Conservation (phyloP, 768 basidiomycete species). For the Aureoboletus auriporus region DNA sequence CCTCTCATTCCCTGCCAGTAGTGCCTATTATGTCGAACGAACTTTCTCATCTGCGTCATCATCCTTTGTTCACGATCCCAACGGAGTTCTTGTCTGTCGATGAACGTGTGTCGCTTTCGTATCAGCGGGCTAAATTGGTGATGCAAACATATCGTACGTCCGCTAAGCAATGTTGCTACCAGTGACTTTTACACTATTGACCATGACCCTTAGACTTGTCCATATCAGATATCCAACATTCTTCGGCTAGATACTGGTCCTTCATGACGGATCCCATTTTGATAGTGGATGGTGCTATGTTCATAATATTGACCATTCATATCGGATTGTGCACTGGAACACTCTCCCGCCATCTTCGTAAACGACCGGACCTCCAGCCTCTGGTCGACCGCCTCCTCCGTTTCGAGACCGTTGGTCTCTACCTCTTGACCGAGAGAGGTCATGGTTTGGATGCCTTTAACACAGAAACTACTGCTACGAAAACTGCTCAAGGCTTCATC, state of each 20-base stretch:
- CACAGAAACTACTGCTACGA: slow-evolving; percentile 58
- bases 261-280: slow-evolving; percentile 52
- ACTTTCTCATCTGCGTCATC: slow-evolving; percentile 9
- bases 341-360: slow-evolving; percentile 44
- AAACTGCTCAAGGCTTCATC: slow-evolving; percentile 45
- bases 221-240: slow-evolving; percentile 44
- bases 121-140: slow-evolving; percentile 46
- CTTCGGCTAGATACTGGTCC: slow-evolving; percentile 48
- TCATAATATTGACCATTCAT: slow-evolving; percentile 50
- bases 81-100: slow-evolving; percentile 43
- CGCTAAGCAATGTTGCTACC: background rate
- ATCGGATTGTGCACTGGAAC: slow-evolving; percentile 53
- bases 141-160: slow-evolving; percentile 46
- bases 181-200: background rate
- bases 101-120: slow-evolving; percentile 47
- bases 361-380: slow-evolving; percentile 46
- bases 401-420: slow-evolving; percentile 52
- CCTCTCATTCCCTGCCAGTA: too few relatives aligned
- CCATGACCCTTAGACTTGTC: slow-evolving; percentile 25
- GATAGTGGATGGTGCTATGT: slow-evolving; percentile 48
- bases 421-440: slow-evolving; percentile 51
- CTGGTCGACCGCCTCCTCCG: slow-evolving; percentile 47
- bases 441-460: slow-evolving; percentile 61
- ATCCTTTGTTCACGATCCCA: slow-evolving; percentile 44
- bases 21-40: slow-evolving; percentile 5